Conservation (phyloP, 352 stramenopile genomes). For the Phytophthora pistaciae region DNA sequence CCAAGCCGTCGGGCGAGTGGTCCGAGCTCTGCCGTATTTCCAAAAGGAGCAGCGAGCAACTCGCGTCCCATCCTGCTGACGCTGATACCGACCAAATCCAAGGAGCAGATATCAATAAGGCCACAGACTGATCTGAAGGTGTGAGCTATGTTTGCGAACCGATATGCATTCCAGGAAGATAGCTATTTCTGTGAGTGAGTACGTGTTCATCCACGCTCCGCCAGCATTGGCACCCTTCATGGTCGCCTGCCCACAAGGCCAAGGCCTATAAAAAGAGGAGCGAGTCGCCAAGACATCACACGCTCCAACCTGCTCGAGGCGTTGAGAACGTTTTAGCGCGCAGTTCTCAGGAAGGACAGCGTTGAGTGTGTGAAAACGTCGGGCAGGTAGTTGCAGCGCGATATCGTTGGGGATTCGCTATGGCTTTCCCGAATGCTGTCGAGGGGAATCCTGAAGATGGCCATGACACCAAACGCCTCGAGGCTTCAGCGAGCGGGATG, state of each 20-base stretch:
- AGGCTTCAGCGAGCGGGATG: conserved; percentile 17
- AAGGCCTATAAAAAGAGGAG: conserved; percentile 29
- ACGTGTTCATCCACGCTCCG: conserved; percentile 12
- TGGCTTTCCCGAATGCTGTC: conserved; percentile 12
- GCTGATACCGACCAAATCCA: neutral
- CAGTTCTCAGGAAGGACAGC: neutral
- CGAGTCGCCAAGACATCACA: neutral
- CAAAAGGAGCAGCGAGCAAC: conserved; percentile 43
- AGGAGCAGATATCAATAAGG: neutral
- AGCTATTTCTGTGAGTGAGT: conserved; percentile 22
- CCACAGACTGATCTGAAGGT: conserved; percentile 2
- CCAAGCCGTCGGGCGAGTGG: conserved; percentile 75
- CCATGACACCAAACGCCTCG: conserved; percentile 1
- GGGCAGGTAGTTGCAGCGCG: neutral
- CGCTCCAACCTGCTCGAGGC: neutral
- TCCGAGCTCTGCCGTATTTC: conserved; percentile 67
- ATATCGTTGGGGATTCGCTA: neutral
- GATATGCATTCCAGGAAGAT: conserved; percentile 10
- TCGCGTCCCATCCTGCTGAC: conserved; percentile 62
- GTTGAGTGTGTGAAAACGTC: conserved; percentile 1
- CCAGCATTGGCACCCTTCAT: conserved; percentile 1
- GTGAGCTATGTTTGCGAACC: conserved; percentile 22
- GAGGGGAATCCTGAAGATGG: neutral
- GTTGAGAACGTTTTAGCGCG: neutral
- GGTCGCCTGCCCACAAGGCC: neutral